Evolutionary conservation across 768 basidiomycete genomes (phyloP).

Genomic region (Tulasnella sp.): DNA sequence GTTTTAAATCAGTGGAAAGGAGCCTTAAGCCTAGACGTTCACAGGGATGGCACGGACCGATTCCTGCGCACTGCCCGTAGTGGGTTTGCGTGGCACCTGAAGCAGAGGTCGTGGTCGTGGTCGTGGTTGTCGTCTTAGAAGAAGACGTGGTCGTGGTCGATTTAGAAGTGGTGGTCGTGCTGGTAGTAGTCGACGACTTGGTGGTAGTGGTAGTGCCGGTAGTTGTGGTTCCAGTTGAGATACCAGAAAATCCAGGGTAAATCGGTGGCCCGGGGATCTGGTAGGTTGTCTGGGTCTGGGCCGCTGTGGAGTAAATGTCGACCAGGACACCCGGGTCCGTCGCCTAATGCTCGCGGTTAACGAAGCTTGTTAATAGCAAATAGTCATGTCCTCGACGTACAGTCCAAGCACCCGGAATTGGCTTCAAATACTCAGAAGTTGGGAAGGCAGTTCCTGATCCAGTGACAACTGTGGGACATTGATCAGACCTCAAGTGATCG

Average conservation of each 20-base stretch:
- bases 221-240: neutral
- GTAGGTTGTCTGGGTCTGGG: constrained; percentile 22
- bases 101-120: constrained; percentile 4
- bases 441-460: constrained; percentile 26
- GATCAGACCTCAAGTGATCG: neutral
- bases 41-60: neutral
- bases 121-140: neutral
- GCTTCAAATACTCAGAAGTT: constrained; percentile 19
- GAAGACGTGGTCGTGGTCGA: neutral
- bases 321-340: constrained; percentile 24
- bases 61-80: constrained; percentile 16
- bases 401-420: constrained; percentile 26
- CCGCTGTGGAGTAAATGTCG: constrained; percentile 21
- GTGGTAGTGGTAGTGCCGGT: neutral
- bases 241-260: constrained; percentile 5
- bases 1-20: neutral
- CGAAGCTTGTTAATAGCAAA: neutral
- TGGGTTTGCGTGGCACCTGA: neutral
- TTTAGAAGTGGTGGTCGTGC: neutral
- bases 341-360: neutral
- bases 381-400: neutral
- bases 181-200: neutral
- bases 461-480: constrained; percentile 19
- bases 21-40: neutral
- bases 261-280: constrained; percentile 16